Evolutionary conservation across 1,284 basidiomycete genomes (phyloP).

Genomic region (Boletus sp.): DNA sequence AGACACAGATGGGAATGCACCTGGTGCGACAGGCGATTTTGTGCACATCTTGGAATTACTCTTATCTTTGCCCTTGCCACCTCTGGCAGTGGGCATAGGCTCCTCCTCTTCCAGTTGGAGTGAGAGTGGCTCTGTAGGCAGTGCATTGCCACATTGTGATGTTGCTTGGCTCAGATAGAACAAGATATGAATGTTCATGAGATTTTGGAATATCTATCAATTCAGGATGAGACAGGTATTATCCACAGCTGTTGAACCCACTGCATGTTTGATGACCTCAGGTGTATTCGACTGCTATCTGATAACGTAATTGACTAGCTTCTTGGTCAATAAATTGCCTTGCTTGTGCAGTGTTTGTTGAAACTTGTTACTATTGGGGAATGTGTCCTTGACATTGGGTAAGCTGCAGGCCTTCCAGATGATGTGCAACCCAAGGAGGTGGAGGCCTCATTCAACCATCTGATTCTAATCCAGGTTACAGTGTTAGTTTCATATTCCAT

Average conservation of each 20-base stretch:
- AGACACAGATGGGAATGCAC: slow-evolving; percentile 11
- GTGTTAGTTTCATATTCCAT: slow-evolving; percentile 1
- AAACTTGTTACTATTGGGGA: slow-evolving; percentile 55
- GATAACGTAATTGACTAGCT: slow-evolving; percentile 78
- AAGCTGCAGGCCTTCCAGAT: slow-evolving; percentile 79
- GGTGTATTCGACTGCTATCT: slow-evolving; percentile 81
- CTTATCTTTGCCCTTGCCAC: slow-evolving; percentile 40
- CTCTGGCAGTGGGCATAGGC: slow-evolving; percentile 23
- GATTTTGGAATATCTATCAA: slow-evolving; percentile 76
- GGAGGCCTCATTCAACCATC: slow-evolving; percentile 84
- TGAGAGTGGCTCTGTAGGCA: slow-evolving; percentile 55
- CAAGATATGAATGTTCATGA: slow-evolving; percentile 80
- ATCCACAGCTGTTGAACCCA: slow-evolving; percentile 37
- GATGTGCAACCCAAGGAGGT: slow-evolving; percentile 75
- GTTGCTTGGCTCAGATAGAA: slow-evolving; percentile 55
- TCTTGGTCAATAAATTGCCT: slow-evolving; percentile 71
- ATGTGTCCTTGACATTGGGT: slow-evolving; percentile 45
- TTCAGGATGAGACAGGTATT: slow-evolving; percentile 4
- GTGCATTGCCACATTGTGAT: slow-evolving; percentile 42
- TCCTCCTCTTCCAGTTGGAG: slow-evolving; percentile 55
- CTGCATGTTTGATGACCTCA: slow-evolving; percentile 77
- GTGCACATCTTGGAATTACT: slow-evolving; percentile 26
- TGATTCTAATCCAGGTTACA: slow-evolving; percentile 33
- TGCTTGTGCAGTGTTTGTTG: slow-evolving; percentile 56
- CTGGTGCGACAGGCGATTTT: slow-evolving; percentile 16